Base-by-base conservation (phyloP, 371 early-diverging fungal species). In the Mortierella sp. region DNA sequence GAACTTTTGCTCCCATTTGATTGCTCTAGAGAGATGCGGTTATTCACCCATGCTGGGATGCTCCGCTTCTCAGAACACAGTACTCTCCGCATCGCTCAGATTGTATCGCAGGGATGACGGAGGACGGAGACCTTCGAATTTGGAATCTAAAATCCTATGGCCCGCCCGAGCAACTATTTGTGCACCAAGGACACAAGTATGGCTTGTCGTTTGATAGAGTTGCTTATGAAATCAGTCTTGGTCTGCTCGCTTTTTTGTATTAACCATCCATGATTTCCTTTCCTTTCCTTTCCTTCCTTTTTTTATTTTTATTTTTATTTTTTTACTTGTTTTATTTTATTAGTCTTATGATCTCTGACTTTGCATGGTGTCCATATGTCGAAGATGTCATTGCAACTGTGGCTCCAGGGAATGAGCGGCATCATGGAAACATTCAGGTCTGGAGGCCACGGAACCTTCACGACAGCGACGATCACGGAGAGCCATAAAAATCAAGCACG, bases 371-470 rank as follows among this genome's bases (percentile, higher is more conserved):
- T 26, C 76, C 76, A 9, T 71, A 68, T 18, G 50, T 64, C 7
- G 76, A 76, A 53, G 76, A 76, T 57, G 68, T 68, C 4, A 68
- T 76, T 18, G 43, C 68, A 4, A 68, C 76, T 1, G 76, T 71
- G 0, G 62, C 62, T 25, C 72, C 76, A 14, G 64, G 72, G 11
- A 48, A 55, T 16, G 12, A 4, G 3, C 23, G 28, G 2, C n/a
- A 16, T 2, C 46, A 51, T 14, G 76, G 76, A 21, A 45, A 52
- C 7, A 76, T 76, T 30, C 76, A 76, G 68, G 77, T 76, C 1
- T 76, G 77, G 77, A 60, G 77, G 5, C 77, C 77, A 25, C 62
- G 77, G 29, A 76, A 76, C 14, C 60, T 75, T 16, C 57, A 70
- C 25, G 59, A 62, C 37, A 26, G 18, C 15, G 63, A 70, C 23